Evolutionary conservation across 805 yeast species (phyloP), one percentile per base, ranked within the genome.

Genomic region (Myxozyma monticola): DNA sequence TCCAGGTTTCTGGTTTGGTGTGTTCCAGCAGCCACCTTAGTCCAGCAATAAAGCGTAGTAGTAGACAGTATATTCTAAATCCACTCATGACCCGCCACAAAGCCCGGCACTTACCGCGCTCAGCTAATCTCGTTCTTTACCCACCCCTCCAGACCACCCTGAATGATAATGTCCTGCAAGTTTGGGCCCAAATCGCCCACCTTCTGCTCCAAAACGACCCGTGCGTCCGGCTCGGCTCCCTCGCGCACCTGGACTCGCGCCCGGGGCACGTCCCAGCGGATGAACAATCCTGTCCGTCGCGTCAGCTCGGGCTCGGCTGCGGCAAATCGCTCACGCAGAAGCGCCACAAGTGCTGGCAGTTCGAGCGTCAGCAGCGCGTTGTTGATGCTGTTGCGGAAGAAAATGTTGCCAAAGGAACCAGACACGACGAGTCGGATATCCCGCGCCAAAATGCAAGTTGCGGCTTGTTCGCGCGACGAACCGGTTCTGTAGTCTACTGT

Each of bases 121-220:
- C n/a, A n/a, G n/a, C 44, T 26, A 40, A 58, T 58, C 43, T 68
- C 88, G 85, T 18, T 76, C 69, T 78, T 85, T 51, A 93, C 97
- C 99, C 99, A 93, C 36, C 96, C 95, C 76, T 93, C 99, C 51
- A 93, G 80, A 49, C 99, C 99, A 42, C 99, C 99, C 68, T 88
- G 84, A 57, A 91, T 90, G 59, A 93, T 93, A 64, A 93, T 93
- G 62, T 93, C 99, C 73, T 93, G 99, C 67, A 93, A 76, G 69
- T 90, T 90, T 48, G 89, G 82, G 59, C 99, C 98, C 56, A 93
- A 76, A 70, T 93, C 98, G 53, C 98, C 97, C 42, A 93, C 98
- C 71, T 85, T 86, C 68, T 88, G 95, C 60, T 78, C 78, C 59
- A 91, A 74, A 15, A 90, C 76, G 34, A 83, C 77, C 21, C 60